Percentiles rank a stretch among this genome's conserved stretches.
phyloP scores from a whole-genome alignment of 495 filamentous ascomycete species.

The Hypoxylon perforatum region DNA sequence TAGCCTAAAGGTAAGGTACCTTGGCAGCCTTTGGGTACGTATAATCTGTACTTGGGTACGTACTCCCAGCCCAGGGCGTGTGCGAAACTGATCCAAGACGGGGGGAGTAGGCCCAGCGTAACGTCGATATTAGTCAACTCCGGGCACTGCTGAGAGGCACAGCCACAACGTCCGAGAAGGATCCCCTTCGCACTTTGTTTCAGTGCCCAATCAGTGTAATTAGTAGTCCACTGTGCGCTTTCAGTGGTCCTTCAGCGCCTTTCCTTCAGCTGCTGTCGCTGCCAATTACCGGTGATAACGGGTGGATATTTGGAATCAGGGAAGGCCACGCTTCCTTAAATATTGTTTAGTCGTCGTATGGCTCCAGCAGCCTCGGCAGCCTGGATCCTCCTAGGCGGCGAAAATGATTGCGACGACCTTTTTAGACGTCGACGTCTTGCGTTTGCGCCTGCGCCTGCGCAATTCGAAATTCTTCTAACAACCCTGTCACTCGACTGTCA shows the following conservation, averaged over 20 bases:
- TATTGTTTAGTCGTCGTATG: slow-evolving; percentile 22
- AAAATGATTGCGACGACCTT: slow-evolving; percentile 39
- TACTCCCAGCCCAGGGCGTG: slow-evolving; percentile 24
- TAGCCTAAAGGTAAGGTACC: slow-evolving; percentile 42
- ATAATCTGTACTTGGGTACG: slow-evolving; percentile 22
- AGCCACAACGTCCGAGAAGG: slow-evolving; percentile 46
- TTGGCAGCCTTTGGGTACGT: slow-evolving; percentile 30
- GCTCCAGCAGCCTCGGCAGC: slow-evolving; percentile 15
- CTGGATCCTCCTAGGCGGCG: slow-evolving; percentile 31
- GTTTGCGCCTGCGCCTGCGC: not conserved
- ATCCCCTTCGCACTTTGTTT: slow-evolving; percentile 48
- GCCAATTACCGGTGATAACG: not conserved
- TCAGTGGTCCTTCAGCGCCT: slow-evolving; percentile 8
- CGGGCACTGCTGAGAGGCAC: slow-evolving; percentile 15
- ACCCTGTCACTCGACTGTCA: slow-evolving; percentile 36
- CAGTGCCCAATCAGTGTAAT: slow-evolving; percentile 33
- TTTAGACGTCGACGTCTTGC: not conserved
- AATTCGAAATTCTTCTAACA: slow-evolving; percentile 24
- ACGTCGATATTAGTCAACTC: slow-evolving; percentile 32
- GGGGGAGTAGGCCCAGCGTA: slow-evolving; percentile 31
- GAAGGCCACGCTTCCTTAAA: slow-evolving; percentile 34
- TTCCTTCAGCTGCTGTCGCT: slow-evolving; percentile 28
- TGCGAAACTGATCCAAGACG: slow-evolving; percentile 15
- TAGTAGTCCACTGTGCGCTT: slow-evolving; percentile 27
- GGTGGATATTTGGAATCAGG: slow-evolving; percentile 4